Conservation (phyloP, 2,329 filamentous ascomycete species). For the Sarocladiaceae sp. region DNA sequence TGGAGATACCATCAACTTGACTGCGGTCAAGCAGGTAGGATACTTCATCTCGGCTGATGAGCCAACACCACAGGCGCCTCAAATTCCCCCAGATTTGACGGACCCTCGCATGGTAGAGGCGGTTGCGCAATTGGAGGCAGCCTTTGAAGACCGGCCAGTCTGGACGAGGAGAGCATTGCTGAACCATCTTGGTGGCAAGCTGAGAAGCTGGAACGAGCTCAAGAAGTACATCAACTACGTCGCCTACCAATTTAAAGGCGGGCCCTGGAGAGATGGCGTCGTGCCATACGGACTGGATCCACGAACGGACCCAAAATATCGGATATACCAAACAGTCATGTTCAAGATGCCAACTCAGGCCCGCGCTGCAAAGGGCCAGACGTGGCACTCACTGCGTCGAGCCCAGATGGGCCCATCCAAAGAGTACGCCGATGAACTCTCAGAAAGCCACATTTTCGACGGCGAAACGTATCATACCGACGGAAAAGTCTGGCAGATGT, state of each 20-base stretch:
- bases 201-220: slow-evolving; percentile 50
- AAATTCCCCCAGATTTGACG: slow-evolving; percentile 49
- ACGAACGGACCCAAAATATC: slow-evolving; percentile 66
- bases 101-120: slow-evolving; percentile 57
- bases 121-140: slow-evolving; percentile 54
- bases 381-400: slow-evolving; percentile 43
- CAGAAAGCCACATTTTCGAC: slow-evolving; percentile 71
- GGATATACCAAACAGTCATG: slow-evolving; percentile 81
- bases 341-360: slow-evolving; percentile 63
- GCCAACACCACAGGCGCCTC: slow-evolving; percentile 56
- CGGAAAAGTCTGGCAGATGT: slow-evolving; percentile 90
- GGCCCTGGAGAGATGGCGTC: slow-evolving; percentile 85
- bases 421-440: slow-evolving; percentile 31
- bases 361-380: slow-evolving; percentile 37
- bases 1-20: slow-evolving; percentile 52
- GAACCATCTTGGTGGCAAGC: slow-evolving; percentile 57
- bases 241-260: slow-evolving; percentile 87
- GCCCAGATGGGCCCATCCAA: slow-evolving; percentile 31
- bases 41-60: slow-evolving; percentile 56
- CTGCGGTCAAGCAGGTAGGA: slow-evolving; percentile 50
- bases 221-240: slow-evolving; percentile 76
- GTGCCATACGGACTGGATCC: slow-evolving; percentile 85
- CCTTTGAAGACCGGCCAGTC: slow-evolving; percentile 70
- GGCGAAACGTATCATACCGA: slow-evolving; percentile 68
- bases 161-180: slow-evolving; percentile 80